Base-by-base conservation (phyloP, 2,329 filamentous ascomycete species). In the Knoxdaviesia capensis region DNA sequence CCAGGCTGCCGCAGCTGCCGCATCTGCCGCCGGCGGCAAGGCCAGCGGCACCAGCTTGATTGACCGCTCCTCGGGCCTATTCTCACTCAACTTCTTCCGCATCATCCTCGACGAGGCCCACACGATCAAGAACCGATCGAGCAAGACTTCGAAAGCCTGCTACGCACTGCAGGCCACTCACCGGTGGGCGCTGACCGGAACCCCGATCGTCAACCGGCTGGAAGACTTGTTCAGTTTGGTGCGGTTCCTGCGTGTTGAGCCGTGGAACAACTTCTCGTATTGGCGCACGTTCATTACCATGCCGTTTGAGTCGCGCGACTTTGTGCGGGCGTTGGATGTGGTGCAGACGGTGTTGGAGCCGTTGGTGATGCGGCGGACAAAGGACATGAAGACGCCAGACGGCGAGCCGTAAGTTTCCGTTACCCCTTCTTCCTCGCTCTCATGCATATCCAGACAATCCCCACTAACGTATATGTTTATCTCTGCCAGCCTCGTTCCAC, bases 201-300 rank as follows among this genome's bases (percentile, higher is more conserved):
- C 90, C 1, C 90, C 90, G 0, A 96, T 98, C 44, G 88, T 98
- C 49, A 98, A 98, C 56, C 79, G 85, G 37, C 68, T 98, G 1
- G 88, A 96, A 56, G 90, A 96, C 58, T 63, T 98, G 9, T 96
- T 94, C 61, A 93, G 84, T 53, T 62, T 98, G 34, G 84, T 96
- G 8, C 77, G 84, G 3, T 98, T 96, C 59, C 64, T 98, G 7
- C 78, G 84, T 44, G 90, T 98, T 4, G 88, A 96, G 55, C 90
- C 90, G 0, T 98, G 90, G 90, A 90, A 81, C 53, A 96, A 96
- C 56, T 98, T 98, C 57, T 94, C 87, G 0, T 98, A 94, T 61
- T 98, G 90, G 90, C 87, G 87, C 55, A 96, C 90, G 0, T 98
- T 98, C 56, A 96, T 98, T 53, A 98, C 90, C 0, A 79, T 93